Percentiles rank a stretch among this genome's conserved stretches.
These are phyloP conservation scores for Fusarium anguioides DNA, from an alignment of 2,329 filamentous ascomycete genomes.

Conservation along the genomic window DNA sequence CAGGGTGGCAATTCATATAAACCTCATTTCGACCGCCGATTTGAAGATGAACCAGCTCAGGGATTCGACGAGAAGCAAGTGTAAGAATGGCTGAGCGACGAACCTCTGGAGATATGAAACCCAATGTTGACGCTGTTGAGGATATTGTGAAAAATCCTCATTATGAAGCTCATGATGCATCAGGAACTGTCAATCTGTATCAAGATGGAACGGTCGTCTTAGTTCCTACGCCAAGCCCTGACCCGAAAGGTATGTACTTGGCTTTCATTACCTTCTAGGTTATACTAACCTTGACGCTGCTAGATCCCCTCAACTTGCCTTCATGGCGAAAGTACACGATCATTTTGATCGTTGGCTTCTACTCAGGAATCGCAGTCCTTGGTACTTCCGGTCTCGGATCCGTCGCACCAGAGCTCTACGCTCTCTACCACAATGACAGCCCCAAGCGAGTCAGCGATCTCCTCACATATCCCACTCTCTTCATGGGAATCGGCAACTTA, in stretches of 20 bases:
- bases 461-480: slow-evolving; percentile 5
- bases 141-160: neutral
- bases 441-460: slow-evolving; percentile 5
- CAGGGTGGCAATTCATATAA: neutral
- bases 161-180: neutral
- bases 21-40: neutral
- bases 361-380: slow-evolving; percentile 14
- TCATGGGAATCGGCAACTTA: slow-evolving; percentile 10
- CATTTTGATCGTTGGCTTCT: slow-evolving; percentile 15
- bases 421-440: slow-evolving; percentile 1
- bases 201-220: slow-evolving; percentile 14
- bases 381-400: slow-evolving; percentile 13
- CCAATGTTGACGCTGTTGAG: slow-evolving; percentile 6
- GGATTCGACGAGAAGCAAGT: too few species aligned
- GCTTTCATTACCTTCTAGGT: accelerated
- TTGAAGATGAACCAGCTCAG: neutral
- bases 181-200: slow-evolving; percentile 10
- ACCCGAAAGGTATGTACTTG: neutral
- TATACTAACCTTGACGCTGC: accelerated
- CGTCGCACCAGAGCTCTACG: neutral
- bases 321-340: slow-evolving; percentile 12
- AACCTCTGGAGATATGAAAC: slow-evolving; percentile 4
- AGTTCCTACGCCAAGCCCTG: slow-evolving; percentile 3
- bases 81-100: slow-evolving; percentile 9
- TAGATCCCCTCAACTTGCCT: slow-evolving; percentile 9